phyloP scores from a whole-genome alignment of 2,329 filamentous ascomycete species.

The Curvularia eragrostidis region DNA sequence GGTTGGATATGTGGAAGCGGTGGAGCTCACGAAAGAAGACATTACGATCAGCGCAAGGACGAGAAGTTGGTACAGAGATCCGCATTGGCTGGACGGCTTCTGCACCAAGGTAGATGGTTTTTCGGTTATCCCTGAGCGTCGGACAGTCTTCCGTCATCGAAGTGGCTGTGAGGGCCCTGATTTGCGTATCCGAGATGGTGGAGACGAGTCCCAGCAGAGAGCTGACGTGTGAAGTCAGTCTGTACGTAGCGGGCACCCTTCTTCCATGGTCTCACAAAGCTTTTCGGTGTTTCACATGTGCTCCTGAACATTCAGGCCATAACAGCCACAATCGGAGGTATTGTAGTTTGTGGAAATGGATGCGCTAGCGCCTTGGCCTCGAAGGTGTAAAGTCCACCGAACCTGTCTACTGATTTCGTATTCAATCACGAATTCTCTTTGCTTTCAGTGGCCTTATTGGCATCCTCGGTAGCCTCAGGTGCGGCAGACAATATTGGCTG shows the following conservation, averaged over 20 bases:
- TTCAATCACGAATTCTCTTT: slow-evolving; percentile 36
- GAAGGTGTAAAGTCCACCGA: slow-evolving; percentile 7
- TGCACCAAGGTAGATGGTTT: slow-evolving; percentile 10
- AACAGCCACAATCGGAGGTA: slow-evolving; percentile 25
- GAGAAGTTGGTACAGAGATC: slow-evolving; percentile 22
- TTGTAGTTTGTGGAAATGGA: slow-evolving; percentile 22
- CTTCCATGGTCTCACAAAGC: slow-evolving; percentile 21
- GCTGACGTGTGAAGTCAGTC: slow-evolving; percentile 31
- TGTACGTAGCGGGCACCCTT: slow-evolving; percentile 21
- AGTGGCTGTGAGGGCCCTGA: slow-evolving; percentile 19
- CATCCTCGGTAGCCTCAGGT: slow-evolving; percentile 7
- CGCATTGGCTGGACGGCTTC: slow-evolving; percentile 10
- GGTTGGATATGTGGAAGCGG: slow-evolving; percentile 20
- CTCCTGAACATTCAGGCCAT: slow-evolving; percentile 27
- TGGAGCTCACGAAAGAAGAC: slow-evolving; percentile 19
- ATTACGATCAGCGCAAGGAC: slow-evolving; percentile 25
- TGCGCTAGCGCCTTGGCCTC: slow-evolving; percentile 9
- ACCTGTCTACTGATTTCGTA: slow-evolving; percentile 3
- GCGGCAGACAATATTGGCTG: slow-evolving; percentile 48
- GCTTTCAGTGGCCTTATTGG: slow-evolving; percentile 8
- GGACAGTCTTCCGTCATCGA: slow-evolving; percentile 19
- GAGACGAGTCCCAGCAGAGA: slow-evolving; percentile 36
- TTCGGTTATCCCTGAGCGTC: slow-evolving; percentile 15
- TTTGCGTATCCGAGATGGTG: slow-evolving; percentile 22
- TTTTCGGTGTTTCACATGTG: slow-evolving; percentile 17